phyloP scores from a whole-genome alignment of 1,284 basidiomycete genomes.

The Inonotus hispidus region DNA sequence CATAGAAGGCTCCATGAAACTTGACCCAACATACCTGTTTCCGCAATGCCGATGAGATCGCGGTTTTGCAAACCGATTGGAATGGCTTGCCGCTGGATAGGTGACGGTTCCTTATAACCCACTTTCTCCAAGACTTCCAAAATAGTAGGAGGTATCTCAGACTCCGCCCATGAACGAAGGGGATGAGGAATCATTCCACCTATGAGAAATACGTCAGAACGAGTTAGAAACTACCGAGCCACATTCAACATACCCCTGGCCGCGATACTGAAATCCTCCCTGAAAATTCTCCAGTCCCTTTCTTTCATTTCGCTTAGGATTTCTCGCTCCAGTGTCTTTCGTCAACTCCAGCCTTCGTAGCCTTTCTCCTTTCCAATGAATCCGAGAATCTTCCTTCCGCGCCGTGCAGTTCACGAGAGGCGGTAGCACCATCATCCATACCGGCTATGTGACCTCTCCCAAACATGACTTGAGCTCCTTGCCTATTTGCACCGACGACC shows the following conservation, averaged over 20 bases:
- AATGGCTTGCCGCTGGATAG: constrained; percentile 97
- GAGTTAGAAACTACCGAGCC: background rate
- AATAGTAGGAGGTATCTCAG: constrained; percentile 73
- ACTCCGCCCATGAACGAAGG: constrained; percentile 89
- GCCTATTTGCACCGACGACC: constrained; percentile 58
- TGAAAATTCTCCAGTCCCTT: constrained; percentile 97
- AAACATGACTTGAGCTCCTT: constrained; percentile 82
- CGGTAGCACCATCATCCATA: constrained; percentile 71
- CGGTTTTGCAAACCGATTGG: constrained; percentile 95
- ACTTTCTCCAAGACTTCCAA: constrained; percentile 83
- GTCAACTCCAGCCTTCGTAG: constrained; percentile 78
- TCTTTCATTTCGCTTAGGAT: constrained; percentile 92
- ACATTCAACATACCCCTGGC: constrained; percentile 58
- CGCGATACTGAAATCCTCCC: constrained; percentile 96
- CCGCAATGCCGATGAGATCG: constrained; percentile 97
- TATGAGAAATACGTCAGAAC: constrained; percentile 26
- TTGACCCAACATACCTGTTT: constrained; percentile 62
- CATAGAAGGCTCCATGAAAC: constrained; percentile 10
- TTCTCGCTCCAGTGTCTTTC: constrained; percentile 99
- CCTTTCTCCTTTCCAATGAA: constrained; percentile 73
- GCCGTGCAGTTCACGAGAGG: constrained; percentile 26
- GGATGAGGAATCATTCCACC: constrained; percentile 93
- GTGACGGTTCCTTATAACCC: constrained; percentile 95
- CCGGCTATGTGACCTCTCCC: constrained; percentile 79
- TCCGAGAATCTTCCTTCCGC: constrained; percentile 63